Evolutionary conservation across 2,329 filamentous ascomycete species (phyloP).

Genomic region (Lasiodiplodia theobromae): DNA sequence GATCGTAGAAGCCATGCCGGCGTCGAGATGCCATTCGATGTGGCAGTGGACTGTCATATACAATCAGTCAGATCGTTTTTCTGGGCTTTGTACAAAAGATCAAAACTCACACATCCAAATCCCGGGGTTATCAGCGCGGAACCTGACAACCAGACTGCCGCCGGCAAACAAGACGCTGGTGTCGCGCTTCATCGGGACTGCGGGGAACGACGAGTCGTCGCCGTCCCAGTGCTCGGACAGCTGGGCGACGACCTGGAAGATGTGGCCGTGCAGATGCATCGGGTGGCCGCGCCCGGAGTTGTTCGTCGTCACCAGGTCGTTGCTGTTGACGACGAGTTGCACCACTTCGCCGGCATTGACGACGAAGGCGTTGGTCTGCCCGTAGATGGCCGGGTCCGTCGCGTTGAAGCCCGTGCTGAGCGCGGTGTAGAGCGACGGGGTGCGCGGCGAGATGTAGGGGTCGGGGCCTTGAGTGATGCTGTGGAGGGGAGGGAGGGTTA

Average conservation of each 20-base stretch:
- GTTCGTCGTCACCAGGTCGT: constrained; percentile 25
- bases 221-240: constrained; percentile 44
- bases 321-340: constrained; percentile 37
- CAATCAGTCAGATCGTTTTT: constrained; percentile 51
- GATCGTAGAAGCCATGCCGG: constrained; percentile 41
- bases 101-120: constrained; percentile 49
- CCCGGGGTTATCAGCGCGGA: constrained; percentile 67
- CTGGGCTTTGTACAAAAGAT: too few species aligned
- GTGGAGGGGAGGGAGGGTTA: not conserved
- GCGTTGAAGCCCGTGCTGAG: constrained; percentile 64
- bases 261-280: constrained; percentile 60
- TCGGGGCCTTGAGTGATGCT: constrained; percentile 61
- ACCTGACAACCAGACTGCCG: constrained; percentile 70
- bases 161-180: constrained; percentile 68
- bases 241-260: constrained; percentile 72
- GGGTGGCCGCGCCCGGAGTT: constrained; percentile 43
- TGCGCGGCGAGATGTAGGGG: constrained; percentile 69
- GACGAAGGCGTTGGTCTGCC: constrained; percentile 50
- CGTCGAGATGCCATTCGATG: constrained; percentile 63
- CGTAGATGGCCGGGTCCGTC: constrained; percentile 68
- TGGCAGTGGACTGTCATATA: constrained; percentile 71
- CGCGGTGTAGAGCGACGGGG: constrained; percentile 73
- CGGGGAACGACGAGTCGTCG: constrained; percentile 57
- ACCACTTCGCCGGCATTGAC: constrained; percentile 38
- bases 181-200: constrained; percentile 71